phyloP scores from a whole-genome alignment of 2,329 filamentous ascomycete species.

The Pseudogymnoascus sp. region DNA sequence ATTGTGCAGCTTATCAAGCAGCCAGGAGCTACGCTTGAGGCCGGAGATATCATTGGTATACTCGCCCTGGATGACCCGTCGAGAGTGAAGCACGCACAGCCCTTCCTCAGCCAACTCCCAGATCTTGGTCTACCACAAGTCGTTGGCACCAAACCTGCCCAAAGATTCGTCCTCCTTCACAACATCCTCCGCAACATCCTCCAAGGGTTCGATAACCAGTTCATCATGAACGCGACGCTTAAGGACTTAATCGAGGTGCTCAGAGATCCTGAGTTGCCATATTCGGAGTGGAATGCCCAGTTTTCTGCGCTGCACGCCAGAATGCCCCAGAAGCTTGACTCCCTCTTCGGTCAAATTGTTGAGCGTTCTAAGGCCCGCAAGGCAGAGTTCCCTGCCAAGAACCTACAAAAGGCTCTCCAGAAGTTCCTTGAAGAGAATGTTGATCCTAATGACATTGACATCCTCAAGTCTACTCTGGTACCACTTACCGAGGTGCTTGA shows the following conservation, averaged over 20 bases:
- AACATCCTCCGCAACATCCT: constrained; percentile 81
- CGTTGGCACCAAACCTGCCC: constrained; percentile 82
- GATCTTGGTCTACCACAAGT: constrained; percentile 79
- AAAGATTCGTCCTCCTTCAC: constrained; percentile 71
- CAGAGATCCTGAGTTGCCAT: constrained; percentile 81
- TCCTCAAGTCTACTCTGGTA: constrained; percentile 62
- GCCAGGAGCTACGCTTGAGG: constrained; percentile 92
- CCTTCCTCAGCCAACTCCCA: constrained; percentile 85
- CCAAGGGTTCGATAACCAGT: constrained; percentile 90
- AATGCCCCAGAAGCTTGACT: constrained; percentile 90
- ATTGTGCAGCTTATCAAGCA: constrained; percentile 98
- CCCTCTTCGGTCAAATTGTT: constrained; percentile 72
- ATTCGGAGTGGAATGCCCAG: constrained; percentile 92
- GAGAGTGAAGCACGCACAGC: constrained; percentile 91
- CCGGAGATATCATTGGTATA: constrained; percentile 97
- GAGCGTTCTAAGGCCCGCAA: constrained; percentile 72
- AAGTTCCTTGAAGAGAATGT: constrained; percentile 88
- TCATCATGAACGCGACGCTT: constrained; percentile 82
- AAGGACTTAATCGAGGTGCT: constrained; percentile 87
- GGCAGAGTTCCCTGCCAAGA: constrained; percentile 85
- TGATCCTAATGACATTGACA: constrained; percentile 58
- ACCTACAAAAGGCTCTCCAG: constrained; percentile 70
- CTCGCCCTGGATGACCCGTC: constrained; percentile 89
- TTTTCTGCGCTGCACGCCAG: constrained; percentile 94
- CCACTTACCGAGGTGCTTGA: constrained; percentile 72